A percentile compares a stretch with the other conserved stretches of the same genome.
phyloP scores from a whole-genome alignment of 2,329 filamentous ascomycete species.

The Curvularia spicifera region DNA sequence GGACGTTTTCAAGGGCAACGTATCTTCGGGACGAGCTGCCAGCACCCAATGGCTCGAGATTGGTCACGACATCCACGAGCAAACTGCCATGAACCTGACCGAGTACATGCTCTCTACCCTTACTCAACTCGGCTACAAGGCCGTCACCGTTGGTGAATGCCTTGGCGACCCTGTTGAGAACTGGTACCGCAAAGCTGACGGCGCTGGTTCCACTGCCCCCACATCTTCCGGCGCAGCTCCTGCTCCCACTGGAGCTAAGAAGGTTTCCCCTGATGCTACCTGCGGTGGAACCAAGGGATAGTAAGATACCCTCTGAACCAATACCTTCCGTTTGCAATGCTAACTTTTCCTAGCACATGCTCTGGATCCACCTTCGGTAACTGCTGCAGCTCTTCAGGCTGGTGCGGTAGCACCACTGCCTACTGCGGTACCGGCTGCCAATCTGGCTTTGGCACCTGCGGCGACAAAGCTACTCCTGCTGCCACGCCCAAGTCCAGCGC shows the following conservation, averaged over 20 bases:
- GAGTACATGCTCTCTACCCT: conserved; percentile 53
- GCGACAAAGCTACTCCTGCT: conserved; percentile 11
- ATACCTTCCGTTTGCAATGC: background rate
- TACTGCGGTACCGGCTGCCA: conserved; percentile 44
- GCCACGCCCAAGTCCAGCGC: conserved; percentile 12
- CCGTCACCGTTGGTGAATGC: conserved; percentile 58
- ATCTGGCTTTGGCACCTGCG: conserved; percentile 37
- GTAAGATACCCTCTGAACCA: conserved; percentile 9
- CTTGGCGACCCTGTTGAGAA: conserved; percentile 53
- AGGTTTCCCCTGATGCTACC: conserved; percentile 50
- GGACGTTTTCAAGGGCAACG: conserved; percentile 58
- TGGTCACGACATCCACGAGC: conserved; percentile 58
- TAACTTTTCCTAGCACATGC: conserved; percentile 46
- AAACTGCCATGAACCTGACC: conserved; percentile 54
- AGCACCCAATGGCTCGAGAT: conserved; percentile 54
- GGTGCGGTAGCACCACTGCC: conserved; percentile 29
- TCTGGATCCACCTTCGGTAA: conserved; percentile 51
- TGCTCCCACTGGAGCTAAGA: conserved; percentile 30
- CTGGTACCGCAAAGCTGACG: conserved; percentile 56
- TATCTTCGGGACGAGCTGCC: conserved; percentile 43
- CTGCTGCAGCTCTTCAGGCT: conserved; percentile 53
- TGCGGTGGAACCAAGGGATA: conserved; percentile 52
- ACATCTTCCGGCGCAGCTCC: conserved; percentile 15
- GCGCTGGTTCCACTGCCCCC: conserved; percentile 42
- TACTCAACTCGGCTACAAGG: conserved; percentile 49